phyloP scores from a whole-genome alignment of 805 yeast species.

The Teunomyces cretensis region DNA sequence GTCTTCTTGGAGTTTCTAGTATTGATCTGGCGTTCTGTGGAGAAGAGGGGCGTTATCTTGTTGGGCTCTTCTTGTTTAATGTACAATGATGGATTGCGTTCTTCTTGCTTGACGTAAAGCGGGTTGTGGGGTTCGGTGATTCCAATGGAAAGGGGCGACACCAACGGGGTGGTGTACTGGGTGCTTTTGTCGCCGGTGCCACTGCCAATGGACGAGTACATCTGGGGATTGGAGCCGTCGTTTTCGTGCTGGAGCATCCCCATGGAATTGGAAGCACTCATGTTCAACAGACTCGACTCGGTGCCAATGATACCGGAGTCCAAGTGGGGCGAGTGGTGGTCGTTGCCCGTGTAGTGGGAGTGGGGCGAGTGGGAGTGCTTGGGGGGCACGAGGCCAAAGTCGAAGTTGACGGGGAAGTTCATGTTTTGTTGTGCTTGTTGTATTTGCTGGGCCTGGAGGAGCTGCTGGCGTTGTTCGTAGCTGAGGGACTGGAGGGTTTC shows the following conservation, averaged over 20 bases:
- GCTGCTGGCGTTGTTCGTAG: slow-evolving; percentile 4
- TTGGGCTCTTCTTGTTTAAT: slow-evolving; percentile 14
- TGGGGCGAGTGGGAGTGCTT: neutral
- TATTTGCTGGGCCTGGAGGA: neutral
- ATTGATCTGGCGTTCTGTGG: neutral
- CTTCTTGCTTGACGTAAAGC: slow-evolving; percentile 19
- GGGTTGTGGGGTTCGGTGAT: slow-evolving; percentile 7
- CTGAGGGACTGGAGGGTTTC: slow-evolving; percentile 1
- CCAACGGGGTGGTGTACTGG: slow-evolving; percentile 1
- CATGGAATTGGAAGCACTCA: slow-evolving; percentile 2
- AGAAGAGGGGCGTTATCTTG: neutral
- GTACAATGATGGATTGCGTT: slow-evolving; percentile 18
- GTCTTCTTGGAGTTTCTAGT: slow-evolving; percentile 12
- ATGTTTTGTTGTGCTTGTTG: slow-evolving; percentile 6
- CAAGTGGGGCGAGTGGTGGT: neutral
- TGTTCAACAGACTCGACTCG: neutral
- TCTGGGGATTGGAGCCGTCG: neutral
- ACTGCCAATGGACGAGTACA: neutral
- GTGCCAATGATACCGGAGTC: neutral
- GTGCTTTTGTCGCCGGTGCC: neutral
- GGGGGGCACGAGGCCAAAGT: slow-evolving; percentile 16
- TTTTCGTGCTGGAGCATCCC: neutral
- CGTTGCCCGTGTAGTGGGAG: neutral
- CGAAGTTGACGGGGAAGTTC: slow-evolving; percentile 22
- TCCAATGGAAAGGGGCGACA: slow-evolving; percentile 4